Evolutionary conservation across 2,329 filamentous ascomycete species (phyloP), one percentile per base, ranked within the genome.

Genomic region (Exophiala bonariae): DNA sequence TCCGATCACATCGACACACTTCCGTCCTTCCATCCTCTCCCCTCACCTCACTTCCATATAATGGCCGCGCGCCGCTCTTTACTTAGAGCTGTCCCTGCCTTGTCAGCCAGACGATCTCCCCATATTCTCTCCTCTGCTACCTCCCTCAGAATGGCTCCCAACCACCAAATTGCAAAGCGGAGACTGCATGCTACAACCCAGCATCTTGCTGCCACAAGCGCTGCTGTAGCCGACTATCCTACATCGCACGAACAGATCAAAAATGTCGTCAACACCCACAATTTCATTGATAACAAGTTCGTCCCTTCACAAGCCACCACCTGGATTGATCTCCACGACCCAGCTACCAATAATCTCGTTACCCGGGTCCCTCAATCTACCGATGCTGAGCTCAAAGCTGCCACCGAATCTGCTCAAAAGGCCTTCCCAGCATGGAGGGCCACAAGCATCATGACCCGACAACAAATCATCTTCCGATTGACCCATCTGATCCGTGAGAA

Each of bases 401-500:
- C 81, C 2, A 80, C 83, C 19, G 75, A 76, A 59, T 81, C 79
- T 57, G 82, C 82, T 11, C 67, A 81, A 68, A 80, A 80, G 67
- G 81, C 81, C 2, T 85, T 85, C 68, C 78, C 78, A 26, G 68
- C 70, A 51, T 85, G 81, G 81, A 77, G 72, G 55, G 73, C 75
- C 32, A 83, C 77, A 14, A 82, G 78, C 61, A 68, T 85, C 61
- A 76, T 85, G 48, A 66, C 72, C 52, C 71, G 73, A 45, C 82
- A 85, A 66, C 80, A 83, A 67, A 78, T 85, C 61, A 79, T 85
- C 71, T 85, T 85, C 74, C 82, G 82, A 63, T 83, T 82, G 59
- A 78, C 80, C 22, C 74, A 69, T 22, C 64, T 85, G 65, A 84
- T 86, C 61, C 73, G 81, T 38, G 74, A 81, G 57, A 74, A 85